A percentile compares a stretch with the other conserved stretches of the same genome.
These are phyloP conservation scores for Breynia disticha DNA, from an alignment of 441 rosid genomes.

Conservation along the genomic window DNA sequence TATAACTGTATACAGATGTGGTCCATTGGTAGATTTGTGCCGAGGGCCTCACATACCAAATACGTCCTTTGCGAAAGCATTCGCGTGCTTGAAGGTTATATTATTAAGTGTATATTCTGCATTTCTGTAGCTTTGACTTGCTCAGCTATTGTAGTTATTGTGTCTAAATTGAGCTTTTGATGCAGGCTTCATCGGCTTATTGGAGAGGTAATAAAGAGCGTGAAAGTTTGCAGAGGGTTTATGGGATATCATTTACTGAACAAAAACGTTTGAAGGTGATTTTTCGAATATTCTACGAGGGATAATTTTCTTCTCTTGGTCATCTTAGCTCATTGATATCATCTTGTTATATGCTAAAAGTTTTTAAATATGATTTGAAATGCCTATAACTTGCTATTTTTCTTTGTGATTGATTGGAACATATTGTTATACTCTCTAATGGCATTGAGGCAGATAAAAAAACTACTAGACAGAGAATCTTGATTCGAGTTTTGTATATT, in stretches of 20 bases:
- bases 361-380: no score
- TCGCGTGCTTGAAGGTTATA: constrained; percentile 83
- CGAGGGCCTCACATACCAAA: constrained; percentile 99
- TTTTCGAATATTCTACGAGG: constrained; percentile 6
- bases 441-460: no score
- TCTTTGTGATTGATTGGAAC: no score
- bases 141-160: constrained; percentile 10
- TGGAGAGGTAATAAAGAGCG: constrained; percentile 88
- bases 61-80: constrained; percentile 90
- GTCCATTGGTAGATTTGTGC: constrained; percentile 89
- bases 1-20: constrained; percentile 93
- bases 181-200: constrained; percentile 95
- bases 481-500: no score
- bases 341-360: no score
- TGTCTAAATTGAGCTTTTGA: constrained; percentile 5
- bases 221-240: constrained; percentile 94
- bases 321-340: no score
- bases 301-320: no score
- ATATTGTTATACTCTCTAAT: no score
- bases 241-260: constrained; percentile 96
- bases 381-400: no score
- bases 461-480: no score
- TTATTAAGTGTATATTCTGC: constrained; percentile 8
- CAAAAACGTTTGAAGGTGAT: constrained; percentile 73
- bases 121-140: constrained; percentile 6